Percentiles rank a stretch among this genome's conserved stretches.
These are phyloP conservation scores for Microthyrium microscopicum DNA, from an alignment of 2,329 filamentous ascomycete genomes.

Conservation along the genomic window DNA sequence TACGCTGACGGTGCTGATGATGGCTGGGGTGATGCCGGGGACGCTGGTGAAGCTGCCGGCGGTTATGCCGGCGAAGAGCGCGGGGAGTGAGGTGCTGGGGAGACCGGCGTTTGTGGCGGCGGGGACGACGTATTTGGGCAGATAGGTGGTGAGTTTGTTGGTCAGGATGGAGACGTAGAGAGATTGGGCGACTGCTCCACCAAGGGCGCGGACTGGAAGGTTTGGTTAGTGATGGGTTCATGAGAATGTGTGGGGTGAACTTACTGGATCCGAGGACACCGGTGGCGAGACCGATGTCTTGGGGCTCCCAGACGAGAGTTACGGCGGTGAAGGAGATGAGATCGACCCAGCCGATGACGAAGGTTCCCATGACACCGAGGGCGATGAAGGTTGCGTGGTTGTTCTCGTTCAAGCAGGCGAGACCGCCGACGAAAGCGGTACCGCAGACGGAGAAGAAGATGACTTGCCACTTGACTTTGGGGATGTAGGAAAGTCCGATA, in stretches of 20 bases:
- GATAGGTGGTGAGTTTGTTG: slow-evolving; percentile 13
- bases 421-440: slow-evolving; percentile 20
- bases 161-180: slow-evolving; percentile 21
- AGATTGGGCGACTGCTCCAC: slow-evolving; percentile 20
- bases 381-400: slow-evolving; percentile 23
- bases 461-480: slow-evolving; percentile 21
- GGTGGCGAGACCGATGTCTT: slow-evolving; percentile 29
- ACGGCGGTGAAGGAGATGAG: slow-evolving; percentile 27
- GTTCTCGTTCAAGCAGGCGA: slow-evolving; percentile 15
- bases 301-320: slow-evolving; percentile 28
- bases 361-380: slow-evolving; percentile 18
- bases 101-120: slow-evolving; percentile 14
- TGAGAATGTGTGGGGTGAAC: too few relatives aligned
- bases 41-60: slow-evolving; percentile 13
- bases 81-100: slow-evolving; percentile 13
- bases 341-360: slow-evolving; percentile 23
- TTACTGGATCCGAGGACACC: slow-evolving; percentile 30
- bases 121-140: slow-evolving; percentile 14
- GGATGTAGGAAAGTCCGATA: slow-evolving; percentile 20
- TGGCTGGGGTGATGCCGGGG: slow-evolving; percentile 12
- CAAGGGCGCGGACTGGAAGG: slow-evolving; percentile 27
- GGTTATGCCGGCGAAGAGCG: slow-evolving; percentile 13
- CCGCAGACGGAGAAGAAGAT: slow-evolving; percentile 17
- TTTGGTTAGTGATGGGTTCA: too few relatives aligned
- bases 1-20: slow-evolving; percentile 10